Evolutionary conservation across 805 yeast genomes (phyloP), one percentile per base, ranked within the genome.

Genomic region (Yarrowia sp.): DNA sequence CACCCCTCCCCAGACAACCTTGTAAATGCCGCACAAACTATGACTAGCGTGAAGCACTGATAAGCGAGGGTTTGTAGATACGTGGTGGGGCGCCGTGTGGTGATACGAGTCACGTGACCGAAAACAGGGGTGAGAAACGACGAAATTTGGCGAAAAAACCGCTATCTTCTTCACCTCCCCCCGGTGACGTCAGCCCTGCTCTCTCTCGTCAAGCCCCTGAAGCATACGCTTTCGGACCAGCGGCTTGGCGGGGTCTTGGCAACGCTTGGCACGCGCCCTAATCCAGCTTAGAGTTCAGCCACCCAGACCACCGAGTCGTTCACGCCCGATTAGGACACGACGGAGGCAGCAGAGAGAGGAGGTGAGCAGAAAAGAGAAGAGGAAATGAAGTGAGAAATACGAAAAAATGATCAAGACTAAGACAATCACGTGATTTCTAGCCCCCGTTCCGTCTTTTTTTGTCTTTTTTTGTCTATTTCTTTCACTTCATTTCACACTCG

Each of bases 231-330:
- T 50, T 50, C 42, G 42, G 56, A 26, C 56, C 9, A 12, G 22
- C 36, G 59, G 43, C 59, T 53, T 53, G 59, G 59, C 59, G 19
- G 45, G 46, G 10, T 19, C 59, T 53, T 53, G 59, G 59, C 59
- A 53, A 36, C 32, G 58, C 58, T 49, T 49, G 53, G 53, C 53
- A 49, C 56, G 56, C 56, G 22, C 45, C 43, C 43, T 53, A 53
- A 38, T 35, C 35, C 58, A 14, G 35, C 58, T 14, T 38, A 19
- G 19, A 12, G 32, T 53, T 53, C 14, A 16, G 22, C 3, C 10
- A 9, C 12, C 56, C 15, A 50, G 35, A 15, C 12, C 32, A 19
- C 14, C 14, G 14, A 45, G 32, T 5, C 56, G 26, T 10, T 8
- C 36, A 19, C 36, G 36, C 45, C 59, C 35, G 46, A 53, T 53